Evolutionary conservation across 2,329 filamentous ascomycete species (phyloP).

Genomic region (Fusarium sp.): DNA sequence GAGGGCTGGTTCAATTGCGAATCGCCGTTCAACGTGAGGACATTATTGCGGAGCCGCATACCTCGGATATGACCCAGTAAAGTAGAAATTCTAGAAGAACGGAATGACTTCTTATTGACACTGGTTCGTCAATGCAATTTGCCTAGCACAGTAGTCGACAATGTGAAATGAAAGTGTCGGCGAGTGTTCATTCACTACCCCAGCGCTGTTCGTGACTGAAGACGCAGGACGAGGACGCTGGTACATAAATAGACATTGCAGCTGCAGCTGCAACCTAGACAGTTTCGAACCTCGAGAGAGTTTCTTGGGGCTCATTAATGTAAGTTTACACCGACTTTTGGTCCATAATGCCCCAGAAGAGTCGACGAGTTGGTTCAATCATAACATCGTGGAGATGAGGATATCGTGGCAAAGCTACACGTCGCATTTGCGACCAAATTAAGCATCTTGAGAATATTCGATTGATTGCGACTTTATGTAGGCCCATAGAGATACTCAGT

Average conservation of each 20-base stretch:
- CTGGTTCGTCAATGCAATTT: rapidly evolving
- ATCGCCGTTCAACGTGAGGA: neutral
- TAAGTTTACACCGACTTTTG: too few relatives aligned
- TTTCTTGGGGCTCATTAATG: rapidly evolving
- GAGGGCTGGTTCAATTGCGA: neutral
- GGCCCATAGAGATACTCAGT: too few relatives aligned
- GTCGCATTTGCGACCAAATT: too few relatives aligned
- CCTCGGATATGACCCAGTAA: too few relatives aligned
- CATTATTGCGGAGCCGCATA: neutral
- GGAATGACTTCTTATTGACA: rapidly evolving
- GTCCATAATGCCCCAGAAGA: too few relatives aligned
- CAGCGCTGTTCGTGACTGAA: neutral
- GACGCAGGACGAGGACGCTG: neutral
- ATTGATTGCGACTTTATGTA: rapidly evolving
- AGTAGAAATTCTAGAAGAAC: rapidly evolving
- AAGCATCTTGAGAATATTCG: rapidly evolving
- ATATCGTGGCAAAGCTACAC: too few relatives aligned
- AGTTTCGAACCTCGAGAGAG: rapidly evolving
- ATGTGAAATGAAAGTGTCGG: neutral
- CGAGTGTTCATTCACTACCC: too few relatives aligned
- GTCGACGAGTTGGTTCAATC: neutral
- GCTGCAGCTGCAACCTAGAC: rapidly evolving
- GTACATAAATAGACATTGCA: rapidly evolving
- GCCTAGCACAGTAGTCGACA: rapidly evolving
- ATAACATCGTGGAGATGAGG: neutral